Evolutionary conservation across 1,284 basidiomycete species (phyloP), one percentile per base, ranked within the genome.

Genomic region (Pholiota adiposa): DNA sequence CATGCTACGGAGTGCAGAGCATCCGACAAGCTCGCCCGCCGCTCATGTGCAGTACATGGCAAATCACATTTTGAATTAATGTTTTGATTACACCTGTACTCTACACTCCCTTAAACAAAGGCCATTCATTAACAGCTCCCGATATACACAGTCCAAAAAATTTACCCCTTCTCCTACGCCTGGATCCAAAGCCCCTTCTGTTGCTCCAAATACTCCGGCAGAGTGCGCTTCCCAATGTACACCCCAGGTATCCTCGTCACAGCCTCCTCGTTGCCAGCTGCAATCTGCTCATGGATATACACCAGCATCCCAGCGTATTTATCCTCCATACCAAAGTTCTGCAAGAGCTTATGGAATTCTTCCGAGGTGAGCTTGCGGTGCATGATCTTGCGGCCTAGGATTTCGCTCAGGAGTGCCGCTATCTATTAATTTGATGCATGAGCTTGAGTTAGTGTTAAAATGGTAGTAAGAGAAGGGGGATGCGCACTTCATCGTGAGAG

Each of bases 311-410:
- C 25, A 3, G 52, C 52, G 27, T 19, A 54, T 34, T 44, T 43
- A n/a, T 27, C 52, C 40, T 54, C 51, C 25, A 61, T 31, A 5
- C 62, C 63, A 8, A 58, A 51, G 2, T 41, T 50, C 33, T 48
- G 51, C 41, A 56, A 62, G 18, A 56, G 29, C 27, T 56, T n/a
- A 3, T 40, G 43, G 4, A 41, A 51, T 23, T 66, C 61, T 34
- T 56, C 51, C 16, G 23, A 48, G 4, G 62, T 31, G 4, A 66
- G n/a, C n/a, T 49, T 40, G 34, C 44, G 58, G 43, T 69, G 66
- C 12, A 40, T 62, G 48, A 69, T 69, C 31, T 52, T 64, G 31
- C 66, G 61, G 19, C 66, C 66, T 5, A 69, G 48, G 7, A 65
- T 27, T 8, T 61, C 56, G 31, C 34, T 65, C 27, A 69, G 44